phyloP scores from a whole-genome alignment of 2,329 filamentous ascomycete species.

The Thelonectria olida region DNA sequence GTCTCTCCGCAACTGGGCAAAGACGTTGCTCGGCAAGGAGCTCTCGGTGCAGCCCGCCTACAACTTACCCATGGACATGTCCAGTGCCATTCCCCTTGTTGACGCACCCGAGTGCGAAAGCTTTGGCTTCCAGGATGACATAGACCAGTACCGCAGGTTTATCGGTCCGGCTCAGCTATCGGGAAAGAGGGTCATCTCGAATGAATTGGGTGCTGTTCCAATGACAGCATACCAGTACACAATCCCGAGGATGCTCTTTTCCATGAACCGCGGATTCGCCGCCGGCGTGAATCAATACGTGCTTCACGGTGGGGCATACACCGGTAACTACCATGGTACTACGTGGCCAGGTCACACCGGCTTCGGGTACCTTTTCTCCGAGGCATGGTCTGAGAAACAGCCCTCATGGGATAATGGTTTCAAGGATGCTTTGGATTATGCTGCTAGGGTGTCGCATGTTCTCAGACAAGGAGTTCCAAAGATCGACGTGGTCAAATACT shows the following conservation, averaged over 20 bases:
- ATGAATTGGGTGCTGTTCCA: constrained; percentile 1
- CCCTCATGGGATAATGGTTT: constrained; percentile 8
- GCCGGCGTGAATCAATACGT: constrained; percentile 7
- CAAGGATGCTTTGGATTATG: neutral
- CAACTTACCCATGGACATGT: constrained; percentile 12
- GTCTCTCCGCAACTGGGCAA: neutral
- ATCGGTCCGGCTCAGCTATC: neutral
- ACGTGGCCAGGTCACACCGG: constrained; percentile 13
- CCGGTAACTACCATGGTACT: constrained; percentile 3
- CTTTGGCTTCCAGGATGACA: neutral
- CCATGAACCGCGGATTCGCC: neutral
- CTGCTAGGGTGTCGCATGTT: neutral
- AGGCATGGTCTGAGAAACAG: neutral
- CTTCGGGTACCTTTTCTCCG: constrained; percentile 13
- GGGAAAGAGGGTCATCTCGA: constrained; percentile 7
- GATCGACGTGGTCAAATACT: constrained; percentile 6
- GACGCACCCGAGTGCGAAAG: constrained; percentile 12
- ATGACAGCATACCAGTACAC: neutral
- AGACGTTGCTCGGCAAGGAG: neutral
- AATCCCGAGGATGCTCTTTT: neutral
- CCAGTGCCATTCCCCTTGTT: neutral
- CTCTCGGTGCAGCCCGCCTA: constrained; percentile 1
- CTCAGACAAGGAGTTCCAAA: constrained; percentile 1
- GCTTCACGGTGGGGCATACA: constrained; percentile 6
- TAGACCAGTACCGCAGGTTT: constrained; percentile 6